A percentile compares a stretch with the other conserved stretches of the same genome.
Conservation (phyloP, 2,329 filamentous ascomycete species). For the Trematosphaeria pertusa region DNA sequence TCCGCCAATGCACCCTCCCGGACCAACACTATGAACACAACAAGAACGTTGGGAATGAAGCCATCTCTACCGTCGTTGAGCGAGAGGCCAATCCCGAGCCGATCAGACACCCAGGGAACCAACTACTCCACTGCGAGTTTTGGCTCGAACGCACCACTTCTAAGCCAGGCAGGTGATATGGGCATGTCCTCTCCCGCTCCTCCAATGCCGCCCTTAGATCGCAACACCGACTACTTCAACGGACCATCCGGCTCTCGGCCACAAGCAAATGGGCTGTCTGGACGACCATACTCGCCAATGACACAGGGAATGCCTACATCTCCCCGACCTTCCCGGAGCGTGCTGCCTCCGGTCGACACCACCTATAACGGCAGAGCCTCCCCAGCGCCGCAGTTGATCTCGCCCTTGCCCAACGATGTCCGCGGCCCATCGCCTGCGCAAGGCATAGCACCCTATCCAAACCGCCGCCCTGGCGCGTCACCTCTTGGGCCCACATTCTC, state of each 20-base stretch:
- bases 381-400: constrained; percentile 30
- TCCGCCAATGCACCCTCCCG: constrained; percentile 60
- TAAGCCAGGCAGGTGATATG: constrained; percentile 67
- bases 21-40: constrained; percentile 59
- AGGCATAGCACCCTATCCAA: constrained; percentile 16
- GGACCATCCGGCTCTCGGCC: constrained; percentile 21
- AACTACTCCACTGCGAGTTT: constrained; percentile 62
- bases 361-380: constrained; percentile 31
- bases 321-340: constrained; percentile 31
- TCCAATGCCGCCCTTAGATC: constrained; percentile 38
- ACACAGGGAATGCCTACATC: constrained; percentile 35
- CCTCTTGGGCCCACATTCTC: constrained; percentile 36
- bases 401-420: constrained; percentile 27
- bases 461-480: constrained; percentile 14
- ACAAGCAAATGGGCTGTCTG: constrained; percentile 29
- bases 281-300: constrained; percentile 38
- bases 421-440: constrained; percentile 20
- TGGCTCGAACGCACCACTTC: constrained; percentile 68
- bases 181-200: constrained; percentile 50
- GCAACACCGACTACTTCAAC: constrained; percentile 38
- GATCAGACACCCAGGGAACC: constrained; percentile 63
- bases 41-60: constrained; percentile 34
- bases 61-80: constrained; percentile 52
- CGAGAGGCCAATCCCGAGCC: constrained; percentile 45
- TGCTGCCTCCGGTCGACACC: constrained; percentile 40